Evolutionary conservation across 2,329 filamentous ascomycete species (phyloP).

Genomic region (Massarina eburnea): DNA sequence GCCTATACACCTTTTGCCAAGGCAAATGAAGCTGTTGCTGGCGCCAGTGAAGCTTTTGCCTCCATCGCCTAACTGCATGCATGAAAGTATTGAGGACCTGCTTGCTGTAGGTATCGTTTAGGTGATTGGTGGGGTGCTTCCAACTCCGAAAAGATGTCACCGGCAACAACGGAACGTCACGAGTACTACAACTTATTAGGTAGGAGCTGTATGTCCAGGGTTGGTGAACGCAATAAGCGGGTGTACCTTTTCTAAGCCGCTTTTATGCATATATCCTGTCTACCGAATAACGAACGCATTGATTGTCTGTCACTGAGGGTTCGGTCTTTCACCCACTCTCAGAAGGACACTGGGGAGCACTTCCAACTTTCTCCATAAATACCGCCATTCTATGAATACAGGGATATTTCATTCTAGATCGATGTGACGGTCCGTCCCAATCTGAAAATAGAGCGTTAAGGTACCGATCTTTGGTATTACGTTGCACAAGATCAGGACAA

Average conservation of each 20-base stretch:
- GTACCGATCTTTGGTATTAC: neutral
- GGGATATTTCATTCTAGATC: neutral
- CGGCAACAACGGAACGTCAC: neutral
- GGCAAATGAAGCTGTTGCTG: neutral
- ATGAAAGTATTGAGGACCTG: neutral
- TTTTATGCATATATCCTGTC: conserved; percentile 2
- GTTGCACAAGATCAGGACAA: neutral
- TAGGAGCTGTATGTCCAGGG: neutral
- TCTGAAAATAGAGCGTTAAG: too few species aligned
- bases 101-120: neutral
- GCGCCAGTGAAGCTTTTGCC: neutral
- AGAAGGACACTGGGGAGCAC: neutral
- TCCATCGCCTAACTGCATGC: neutral
- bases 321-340: neutral
- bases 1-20: neutral
- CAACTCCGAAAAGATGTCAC: neutral
- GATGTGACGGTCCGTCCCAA: too few species aligned
- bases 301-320: conserved; percentile 1
- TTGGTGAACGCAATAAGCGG: neutral
- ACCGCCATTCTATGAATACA: neutral
- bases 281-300: neutral
- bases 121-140: neutral
- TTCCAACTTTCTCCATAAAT: neutral
- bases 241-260: neutral
- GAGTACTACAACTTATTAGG: neutral